Base-by-base conservation (phyloP, 306 rosid species). In the Argentina anserina region DNA sequence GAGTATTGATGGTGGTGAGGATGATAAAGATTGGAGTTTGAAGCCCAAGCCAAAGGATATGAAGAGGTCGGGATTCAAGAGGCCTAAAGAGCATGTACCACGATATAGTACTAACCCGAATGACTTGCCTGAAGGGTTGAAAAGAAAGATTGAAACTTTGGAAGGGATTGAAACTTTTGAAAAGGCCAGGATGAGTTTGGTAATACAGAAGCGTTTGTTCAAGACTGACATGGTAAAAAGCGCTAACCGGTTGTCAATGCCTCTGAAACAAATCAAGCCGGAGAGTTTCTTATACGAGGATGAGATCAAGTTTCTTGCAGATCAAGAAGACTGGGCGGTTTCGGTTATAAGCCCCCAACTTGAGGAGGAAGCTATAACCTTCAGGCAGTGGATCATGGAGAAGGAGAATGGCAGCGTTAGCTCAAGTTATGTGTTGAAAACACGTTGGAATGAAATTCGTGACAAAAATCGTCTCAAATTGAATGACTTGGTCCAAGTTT, bases 241-340 rank as follows among this genome's bases (percentile, higher is more conserved):
- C 17, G 65, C 34, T 8, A 53, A 18, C 36, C 60, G 74, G 23
- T 23, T 70, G 74, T 53, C 65, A 39, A 70, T 70, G 74, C 52
- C 65, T 53, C 18, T 53, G 20, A 70, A 52, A n/a, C 37, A 70
- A 70, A 23, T 53, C 25, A 8, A 10, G 9, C 60, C 52, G n/a
- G 65, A 59, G 3, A 70, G 33, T 70, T 70, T 70, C 39, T 70
- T 70, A 39, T 37, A 55, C 28, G 37, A 37, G 2, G 26, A 70
- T 36, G 75, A 70, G 36, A 52, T 25, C 4, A 7, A 9, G 15
- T 14, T 7, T 31, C 75, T 53, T 23, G 52, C 56, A n/a, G 12
- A 17, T 4, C 26, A 25, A 25, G 8, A 15, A 3, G n/a, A 29
- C 21, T 21, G 59, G 65, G 12, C 3, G 25, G 65, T 70, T 37